These are phyloP conservation scores for Sonneratia alba DNA, from an alignment of 345 rosid species.

Conservation along the genomic window DNA sequence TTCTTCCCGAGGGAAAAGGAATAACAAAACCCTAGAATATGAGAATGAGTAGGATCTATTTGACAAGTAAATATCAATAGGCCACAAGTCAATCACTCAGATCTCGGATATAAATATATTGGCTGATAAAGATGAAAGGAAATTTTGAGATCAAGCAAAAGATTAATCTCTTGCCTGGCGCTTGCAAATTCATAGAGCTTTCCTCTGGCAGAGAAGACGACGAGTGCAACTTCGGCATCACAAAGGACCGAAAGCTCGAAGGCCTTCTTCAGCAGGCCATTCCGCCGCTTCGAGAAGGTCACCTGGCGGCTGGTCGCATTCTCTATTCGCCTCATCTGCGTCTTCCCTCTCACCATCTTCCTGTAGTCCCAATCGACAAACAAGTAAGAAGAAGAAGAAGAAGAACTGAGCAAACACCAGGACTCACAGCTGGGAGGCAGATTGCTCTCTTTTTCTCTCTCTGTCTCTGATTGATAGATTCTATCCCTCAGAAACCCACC, in stretches of 20 bases:
- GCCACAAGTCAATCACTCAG: too few species aligned
- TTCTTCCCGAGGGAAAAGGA: too few species aligned
- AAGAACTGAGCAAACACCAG: not conserved
- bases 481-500: not conserved
- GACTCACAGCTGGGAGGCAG: not conserved
- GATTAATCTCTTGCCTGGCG: constrained; percentile 6
- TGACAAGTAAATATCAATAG: too few species aligned
- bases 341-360: constrained; percentile 19
- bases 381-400: not conserved
- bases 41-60: too few species aligned
- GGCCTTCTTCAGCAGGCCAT: constrained; percentile 17
- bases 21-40: too few species aligned
- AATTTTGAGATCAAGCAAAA: too few species aligned
- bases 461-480: not conserved
- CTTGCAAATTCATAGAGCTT: constrained; percentile 17
- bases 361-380: not conserved
- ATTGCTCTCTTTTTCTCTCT: not conserved
- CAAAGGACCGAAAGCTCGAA: constrained; percentile 18
- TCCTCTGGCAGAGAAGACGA: constrained; percentile 15
- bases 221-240: constrained; percentile 13
- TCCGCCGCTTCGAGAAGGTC: constrained; percentile 20
- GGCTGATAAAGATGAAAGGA: too few species aligned
- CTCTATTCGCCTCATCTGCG: constrained; percentile 20
- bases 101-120: too few species aligned
- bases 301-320: constrained; percentile 19